phyloP scores from a whole-genome alignment of 768 basidiomycete genomes.

The Leccinum boreale region DNA sequence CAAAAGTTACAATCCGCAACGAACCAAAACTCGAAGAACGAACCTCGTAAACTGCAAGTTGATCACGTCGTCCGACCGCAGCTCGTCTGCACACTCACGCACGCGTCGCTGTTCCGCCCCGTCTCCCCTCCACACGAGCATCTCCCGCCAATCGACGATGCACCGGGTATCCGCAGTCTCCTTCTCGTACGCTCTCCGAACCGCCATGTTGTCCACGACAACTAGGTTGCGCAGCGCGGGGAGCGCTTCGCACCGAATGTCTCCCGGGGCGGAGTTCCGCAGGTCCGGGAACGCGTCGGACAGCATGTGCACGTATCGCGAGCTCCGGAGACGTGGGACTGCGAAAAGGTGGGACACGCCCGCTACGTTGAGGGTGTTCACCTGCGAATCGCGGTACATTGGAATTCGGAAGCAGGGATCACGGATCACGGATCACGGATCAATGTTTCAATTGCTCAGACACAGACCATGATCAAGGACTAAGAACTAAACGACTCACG shows the following conservation, averaged over 20 bases:
- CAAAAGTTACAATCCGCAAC: conserved; percentile 2
- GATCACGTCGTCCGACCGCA: conserved; percentile 66
- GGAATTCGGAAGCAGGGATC: neutral
- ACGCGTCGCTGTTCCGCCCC: conserved; percentile 41
- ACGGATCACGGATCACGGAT: neutral
- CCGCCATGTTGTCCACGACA: conserved; percentile 59
- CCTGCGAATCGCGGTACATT: conserved; percentile 37
- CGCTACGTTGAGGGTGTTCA: conserved; percentile 57
- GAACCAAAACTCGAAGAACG: neutral
- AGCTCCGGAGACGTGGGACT: conserved; percentile 65
- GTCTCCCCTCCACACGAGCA: conserved; percentile 65
- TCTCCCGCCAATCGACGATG: conserved; percentile 68
- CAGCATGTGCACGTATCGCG: conserved; percentile 61
- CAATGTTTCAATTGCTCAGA: neutral
- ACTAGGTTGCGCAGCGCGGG: conserved; percentile 63
- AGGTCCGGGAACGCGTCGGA: conserved; percentile 57
- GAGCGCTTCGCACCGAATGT: conserved; percentile 54
- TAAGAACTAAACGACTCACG: conserved; percentile 36
- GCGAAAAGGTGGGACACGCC: conserved; percentile 68
- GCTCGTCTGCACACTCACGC: conserved; percentile 36
- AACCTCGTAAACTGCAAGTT: conserved; percentile 87
- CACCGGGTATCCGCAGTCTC: conserved; percentile 43
- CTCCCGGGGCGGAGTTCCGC: conserved; percentile 44
- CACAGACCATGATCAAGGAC: neutral
- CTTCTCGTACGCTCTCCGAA: conserved; percentile 37